Evolutionary conservation across 768 basidiomycete species (phyloP).

Genomic region (Psilocybe tampanensis): DNA sequence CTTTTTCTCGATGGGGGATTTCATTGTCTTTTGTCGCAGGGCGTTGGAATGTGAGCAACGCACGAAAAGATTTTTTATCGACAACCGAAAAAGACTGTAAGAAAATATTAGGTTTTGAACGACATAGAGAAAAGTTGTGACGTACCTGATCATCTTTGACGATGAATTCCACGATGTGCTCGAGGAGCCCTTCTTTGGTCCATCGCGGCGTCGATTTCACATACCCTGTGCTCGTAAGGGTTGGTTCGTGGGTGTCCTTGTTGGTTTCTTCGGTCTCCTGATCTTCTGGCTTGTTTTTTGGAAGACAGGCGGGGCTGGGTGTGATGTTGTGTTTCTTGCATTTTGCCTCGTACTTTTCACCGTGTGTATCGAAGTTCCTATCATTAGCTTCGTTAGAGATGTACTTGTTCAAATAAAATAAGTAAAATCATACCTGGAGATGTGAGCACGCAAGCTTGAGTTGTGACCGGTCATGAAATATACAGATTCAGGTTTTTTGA

Average conservation of each 20-base stretch:
- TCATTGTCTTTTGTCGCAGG: slow-evolving; percentile 17
- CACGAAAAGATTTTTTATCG: slow-evolving; percentile 18
- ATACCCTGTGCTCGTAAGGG: slow-evolving; percentile 17
- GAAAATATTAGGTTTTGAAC: not conserved
- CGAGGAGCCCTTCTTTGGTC: slow-evolving; percentile 19
- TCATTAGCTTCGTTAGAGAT: no score
- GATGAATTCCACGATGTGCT: slow-evolving; percentile 22
- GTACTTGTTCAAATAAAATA: no score
- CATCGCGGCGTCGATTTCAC: slow-evolving; percentile 14
- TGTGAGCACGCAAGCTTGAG: no score
- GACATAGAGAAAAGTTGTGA: no score
- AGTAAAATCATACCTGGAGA: no score
- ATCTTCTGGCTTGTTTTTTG: not conserved
- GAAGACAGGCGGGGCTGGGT: not conserved
- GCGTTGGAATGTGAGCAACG: slow-evolving; percentile 19
- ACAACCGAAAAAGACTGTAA: slow-evolving; percentile 23
- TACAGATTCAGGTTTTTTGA: not conserved
- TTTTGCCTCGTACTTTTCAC: not conserved
- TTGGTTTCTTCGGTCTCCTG: no score
- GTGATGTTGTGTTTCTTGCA: not conserved
- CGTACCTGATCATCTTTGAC: slow-evolving; percentile 23
- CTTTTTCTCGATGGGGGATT: slow-evolving; percentile 23
- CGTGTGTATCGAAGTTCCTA: not conserved
- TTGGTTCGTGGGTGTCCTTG: not conserved
- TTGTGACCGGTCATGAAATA: not conserved